A percentile compares a stretch with the other conserved stretches of the same genome.
Conservation (phyloP, 2,329 filamentous ascomycete species). For the Arthrobotrys sinensis region DNA sequence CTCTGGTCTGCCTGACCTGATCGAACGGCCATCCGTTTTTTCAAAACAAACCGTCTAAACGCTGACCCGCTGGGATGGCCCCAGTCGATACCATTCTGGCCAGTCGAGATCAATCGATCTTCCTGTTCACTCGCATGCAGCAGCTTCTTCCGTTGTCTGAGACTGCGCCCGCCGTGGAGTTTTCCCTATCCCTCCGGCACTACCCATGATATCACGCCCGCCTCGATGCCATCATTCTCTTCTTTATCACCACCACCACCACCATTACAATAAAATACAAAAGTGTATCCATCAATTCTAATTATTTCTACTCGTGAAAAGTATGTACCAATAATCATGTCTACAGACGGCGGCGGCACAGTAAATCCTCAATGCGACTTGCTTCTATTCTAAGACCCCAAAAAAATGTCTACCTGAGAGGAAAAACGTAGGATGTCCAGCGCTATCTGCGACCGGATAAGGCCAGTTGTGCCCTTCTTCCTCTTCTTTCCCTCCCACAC, state of each 20-base stretch:
- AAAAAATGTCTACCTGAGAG: not conserved
- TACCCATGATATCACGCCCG: not conserved
- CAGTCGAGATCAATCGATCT: constrained; percentile 21
- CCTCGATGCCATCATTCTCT: not conserved
- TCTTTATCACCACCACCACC: too few relatives aligned
- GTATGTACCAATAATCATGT: too few relatives aligned
- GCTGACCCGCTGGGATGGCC: constrained; percentile 46
- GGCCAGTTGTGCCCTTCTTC: constrained; percentile 1
- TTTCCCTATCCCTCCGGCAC: not conserved
- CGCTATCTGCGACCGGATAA: constrained; percentile 23
- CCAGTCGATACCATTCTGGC: constrained; percentile 6
- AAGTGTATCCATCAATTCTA: not conserved
- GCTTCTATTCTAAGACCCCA: not conserved
- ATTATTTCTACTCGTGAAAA: too few relatives aligned
- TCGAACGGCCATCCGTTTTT: not conserved
- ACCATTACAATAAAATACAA: not conserved
- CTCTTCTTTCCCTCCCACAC: not conserved
- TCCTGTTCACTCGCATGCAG: constrained; percentile 41
- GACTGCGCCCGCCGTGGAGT: not conserved
- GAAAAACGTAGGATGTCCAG: not conserved
- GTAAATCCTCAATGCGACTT: too few relatives aligned
- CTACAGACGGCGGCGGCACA: too few relatives aligned
- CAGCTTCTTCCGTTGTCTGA: constrained; percentile 38
- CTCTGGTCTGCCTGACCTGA: not conserved
- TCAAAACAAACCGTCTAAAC: constrained; percentile 43